Conservation (phyloP, 495 filamentous ascomycete species). For the Penicillium canescens region DNA sequence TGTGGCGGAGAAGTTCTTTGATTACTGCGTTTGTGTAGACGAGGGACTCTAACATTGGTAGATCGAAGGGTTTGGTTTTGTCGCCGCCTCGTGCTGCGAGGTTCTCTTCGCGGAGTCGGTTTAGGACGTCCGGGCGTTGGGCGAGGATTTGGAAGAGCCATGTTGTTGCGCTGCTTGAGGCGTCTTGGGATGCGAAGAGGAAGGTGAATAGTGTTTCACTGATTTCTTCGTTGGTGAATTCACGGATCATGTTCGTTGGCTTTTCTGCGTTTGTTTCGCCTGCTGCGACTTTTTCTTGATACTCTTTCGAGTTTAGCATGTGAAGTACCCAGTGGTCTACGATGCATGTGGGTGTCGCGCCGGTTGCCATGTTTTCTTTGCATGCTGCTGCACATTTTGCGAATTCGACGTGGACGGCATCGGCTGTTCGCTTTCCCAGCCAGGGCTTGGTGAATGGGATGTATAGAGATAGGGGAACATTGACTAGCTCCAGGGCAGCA, state of each 20-base stretch:
- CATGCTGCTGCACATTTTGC: constrained; percentile 82
- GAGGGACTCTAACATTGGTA: constrained; percentile 85
- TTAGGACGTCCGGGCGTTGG: constrained; percentile 83
- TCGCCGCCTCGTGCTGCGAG: constrained; percentile 72
- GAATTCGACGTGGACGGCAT: constrained; percentile 84
- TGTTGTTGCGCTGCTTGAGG: constrained; percentile 83
- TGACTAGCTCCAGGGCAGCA: constrained; percentile 90
- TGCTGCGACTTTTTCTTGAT: constrained; percentile 62
- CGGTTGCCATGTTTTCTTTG: constrained; percentile 82
- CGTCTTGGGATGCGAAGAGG: constrained; percentile 94
- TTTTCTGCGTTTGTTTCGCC: constrained; percentile 69
- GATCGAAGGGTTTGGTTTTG: constrained; percentile 59
- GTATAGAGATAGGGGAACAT: constrained; percentile 80
- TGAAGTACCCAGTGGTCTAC: constrained; percentile 85
- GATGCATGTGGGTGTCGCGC: constrained; percentile 79
- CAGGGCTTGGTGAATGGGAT: constrained; percentile 92
- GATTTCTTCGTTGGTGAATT: constrained; percentile 88
- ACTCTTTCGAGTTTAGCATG: constrained; percentile 77
- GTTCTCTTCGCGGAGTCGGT: constrained; percentile 83
- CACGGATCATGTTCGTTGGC: constrained; percentile 73
- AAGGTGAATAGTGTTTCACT: constrained; percentile 91
- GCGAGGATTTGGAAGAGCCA: constrained; percentile 92
- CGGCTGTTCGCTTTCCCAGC: constrained; percentile 85
- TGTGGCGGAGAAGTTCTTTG: constrained; percentile 87
- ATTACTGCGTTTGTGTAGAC: constrained; percentile 86